Percentiles rank a stretch among this genome's conserved stretches.
Conservation (phyloP, 1,284 basidiomycete species). For the Jaminaea rosea region DNA sequence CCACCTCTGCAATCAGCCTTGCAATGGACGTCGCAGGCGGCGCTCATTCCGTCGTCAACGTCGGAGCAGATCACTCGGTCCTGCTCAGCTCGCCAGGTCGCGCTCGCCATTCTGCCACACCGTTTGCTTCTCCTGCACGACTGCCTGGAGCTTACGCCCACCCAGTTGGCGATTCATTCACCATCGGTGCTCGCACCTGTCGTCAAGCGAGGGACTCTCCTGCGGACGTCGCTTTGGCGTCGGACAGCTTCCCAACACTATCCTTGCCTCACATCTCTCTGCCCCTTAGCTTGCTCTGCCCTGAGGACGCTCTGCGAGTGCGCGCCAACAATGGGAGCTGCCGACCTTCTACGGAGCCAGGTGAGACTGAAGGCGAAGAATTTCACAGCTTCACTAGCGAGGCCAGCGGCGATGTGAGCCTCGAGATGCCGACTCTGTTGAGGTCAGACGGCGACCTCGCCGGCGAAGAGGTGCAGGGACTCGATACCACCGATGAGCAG, state of each 20-base stretch:
- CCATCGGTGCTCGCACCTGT: not conserved
- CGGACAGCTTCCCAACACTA: not conserved
- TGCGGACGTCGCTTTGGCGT: not conserved
- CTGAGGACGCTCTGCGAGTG: too few relatives aligned
- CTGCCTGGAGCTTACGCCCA: too few relatives aligned
- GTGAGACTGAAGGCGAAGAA: not conserved
- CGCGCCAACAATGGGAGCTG: not conserved
- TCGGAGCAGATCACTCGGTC: too few relatives aligned
- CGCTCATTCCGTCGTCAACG: not conserved
- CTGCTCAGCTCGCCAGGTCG: not conserved
- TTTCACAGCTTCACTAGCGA: not conserved
- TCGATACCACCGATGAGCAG: too few relatives aligned
- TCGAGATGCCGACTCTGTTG: not conserved
- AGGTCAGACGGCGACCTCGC: not conserved
- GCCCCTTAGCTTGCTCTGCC: not conserved
- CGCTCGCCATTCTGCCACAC: too few relatives aligned
- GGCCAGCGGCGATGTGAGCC: not conserved
- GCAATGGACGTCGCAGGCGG: not conserved
- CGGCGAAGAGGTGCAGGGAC: not conserved
- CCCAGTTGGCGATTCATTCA: not conserved
- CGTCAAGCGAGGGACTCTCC: not conserved
- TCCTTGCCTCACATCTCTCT: not conserved
- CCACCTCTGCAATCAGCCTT: not conserved
- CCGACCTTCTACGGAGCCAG: not conserved
- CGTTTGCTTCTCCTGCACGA: too few relatives aligned